These are phyloP conservation scores for Cercospora citrullina DNA, from an alignment of 2,329 filamentous ascomycete genomes.

Conservation along the genomic window DNA sequence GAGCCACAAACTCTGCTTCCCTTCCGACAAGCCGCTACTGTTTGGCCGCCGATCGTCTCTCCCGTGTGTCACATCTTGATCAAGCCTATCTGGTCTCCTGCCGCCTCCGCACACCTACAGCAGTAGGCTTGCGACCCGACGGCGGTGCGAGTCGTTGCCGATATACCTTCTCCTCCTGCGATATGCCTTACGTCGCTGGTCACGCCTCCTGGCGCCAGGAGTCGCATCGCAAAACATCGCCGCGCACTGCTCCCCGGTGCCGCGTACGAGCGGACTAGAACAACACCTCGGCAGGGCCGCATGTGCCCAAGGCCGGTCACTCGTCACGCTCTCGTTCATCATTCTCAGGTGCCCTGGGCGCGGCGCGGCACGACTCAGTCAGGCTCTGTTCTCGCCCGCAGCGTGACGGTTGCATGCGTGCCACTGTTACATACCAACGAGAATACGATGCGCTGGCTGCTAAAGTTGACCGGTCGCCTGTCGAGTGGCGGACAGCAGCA, in stretches of 20 bases:
- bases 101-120: conserved; percentile 10
- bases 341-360: not conserved
- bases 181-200: not conserved
- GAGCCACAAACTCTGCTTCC: not conserved
- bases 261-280: not conserved
- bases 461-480: conserved; percentile 1
- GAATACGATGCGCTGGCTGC: conserved; percentile 16
- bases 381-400: conserved; percentile 1
- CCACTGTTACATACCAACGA: conserved; percentile 12
- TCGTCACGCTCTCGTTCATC: conserved; percentile 3
- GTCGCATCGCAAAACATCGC: not conserved
- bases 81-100: conserved; percentile 17
- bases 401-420: conserved; percentile 8
- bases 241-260: not conserved
- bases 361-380: not conserved
- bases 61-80: conserved; percentile 12
- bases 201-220: not conserved
- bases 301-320: conserved; percentile 10
- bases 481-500: not conserved
- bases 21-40: conserved; percentile 10
- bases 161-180: not conserved
- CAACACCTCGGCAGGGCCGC: not conserved
- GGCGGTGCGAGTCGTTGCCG: not conserved
- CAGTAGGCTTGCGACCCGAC: not conserved
- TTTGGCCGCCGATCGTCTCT: conserved; percentile 10